phyloP scores from a whole-genome alignment of 257 asterid species.

The Echites panduratus region DNA sequence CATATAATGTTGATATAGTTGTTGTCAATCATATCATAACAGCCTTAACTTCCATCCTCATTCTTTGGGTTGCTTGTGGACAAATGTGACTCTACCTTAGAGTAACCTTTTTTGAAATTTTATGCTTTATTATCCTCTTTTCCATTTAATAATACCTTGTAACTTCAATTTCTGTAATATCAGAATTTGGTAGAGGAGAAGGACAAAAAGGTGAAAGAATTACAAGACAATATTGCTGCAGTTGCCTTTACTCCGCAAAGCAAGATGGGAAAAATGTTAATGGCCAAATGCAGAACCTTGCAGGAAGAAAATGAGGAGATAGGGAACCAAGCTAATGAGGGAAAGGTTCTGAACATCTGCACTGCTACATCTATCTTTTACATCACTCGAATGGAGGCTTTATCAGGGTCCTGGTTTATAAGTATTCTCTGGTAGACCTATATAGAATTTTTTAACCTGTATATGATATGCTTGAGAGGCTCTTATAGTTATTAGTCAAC shows the following conservation, averaged over 20 bases:
- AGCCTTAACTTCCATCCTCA: neutral
- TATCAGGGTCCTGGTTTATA: neutral
- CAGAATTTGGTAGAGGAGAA: constrained; percentile 98
- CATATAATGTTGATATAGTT: neutral
- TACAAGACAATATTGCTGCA: constrained; percentile 86
- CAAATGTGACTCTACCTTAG: neutral
- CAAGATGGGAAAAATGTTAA: constrained; percentile 93
- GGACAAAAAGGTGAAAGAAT: constrained; percentile 86
- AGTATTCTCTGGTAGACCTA: neutral
- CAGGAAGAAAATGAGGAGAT: constrained; percentile 97
- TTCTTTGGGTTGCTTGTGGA: neutral
- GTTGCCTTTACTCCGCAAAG: constrained; percentile 94
- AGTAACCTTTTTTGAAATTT: neutral
- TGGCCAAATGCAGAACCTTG: constrained; percentile 94
- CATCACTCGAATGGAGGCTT: neutral
- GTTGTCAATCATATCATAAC: neutral
- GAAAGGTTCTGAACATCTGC: constrained; percentile 56
- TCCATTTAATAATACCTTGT: neutral
- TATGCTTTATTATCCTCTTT: neutral
- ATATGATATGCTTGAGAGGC: neutral
- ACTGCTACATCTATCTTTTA: neutral
- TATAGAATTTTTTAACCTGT: neutral
- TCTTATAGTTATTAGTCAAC: neutral
- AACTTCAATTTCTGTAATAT: constrained; percentile 11
- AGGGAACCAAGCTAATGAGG: constrained; percentile 96